Conservation (phyloP, 495 filamentous ascomycete species). For the Chlorociboria aeruginascens region DNA sequence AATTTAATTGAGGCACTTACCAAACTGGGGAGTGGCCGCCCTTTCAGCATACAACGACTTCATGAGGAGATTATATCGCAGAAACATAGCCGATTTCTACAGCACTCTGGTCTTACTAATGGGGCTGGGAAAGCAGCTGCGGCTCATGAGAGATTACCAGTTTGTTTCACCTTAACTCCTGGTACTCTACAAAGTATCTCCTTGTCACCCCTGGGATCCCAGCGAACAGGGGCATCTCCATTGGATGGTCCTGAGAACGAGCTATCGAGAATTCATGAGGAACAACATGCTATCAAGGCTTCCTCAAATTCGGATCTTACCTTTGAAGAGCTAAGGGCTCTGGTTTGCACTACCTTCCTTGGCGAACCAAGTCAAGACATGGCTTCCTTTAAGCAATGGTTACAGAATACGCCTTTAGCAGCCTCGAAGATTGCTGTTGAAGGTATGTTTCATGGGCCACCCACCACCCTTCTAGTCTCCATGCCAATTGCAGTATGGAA, state of each 20-base stretch:
- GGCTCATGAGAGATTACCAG: constrained; percentile 29
- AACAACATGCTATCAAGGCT: constrained; percentile 11
- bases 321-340: constrained; percentile 38
- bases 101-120: constrained; percentile 29
- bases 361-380: constrained; percentile 45
- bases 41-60: constrained; percentile 36
- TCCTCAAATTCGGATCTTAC: constrained; percentile 32
- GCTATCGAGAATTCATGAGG: neutral
- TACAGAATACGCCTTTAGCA: constrained; percentile 33
- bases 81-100: constrained; percentile 19
- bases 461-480: constrained; percentile 43
- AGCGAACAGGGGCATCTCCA: constrained; percentile 23
- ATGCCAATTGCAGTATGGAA: constrained; percentile 44
- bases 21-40: constrained; percentile 31
- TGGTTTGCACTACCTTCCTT: constrained; percentile 45
- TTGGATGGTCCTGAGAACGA: constrained; percentile 27
- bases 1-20: constrained; percentile 34
- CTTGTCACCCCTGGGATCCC: constrained; percentile 29
- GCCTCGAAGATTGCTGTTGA: constrained; percentile 41
- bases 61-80: constrained; percentile 35
- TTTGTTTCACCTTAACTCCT: constrained; percentile 36
- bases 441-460: constrained; percentile 46
- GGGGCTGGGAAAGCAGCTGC: constrained; percentile 26
- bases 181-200: constrained; percentile 33
- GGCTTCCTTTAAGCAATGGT: constrained; percentile 45